Evolutionary conservation across 129 eudicot genomes (phyloP), one percentile per base, ranked within the genome.

Genomic region (Logfia minima): DNA sequence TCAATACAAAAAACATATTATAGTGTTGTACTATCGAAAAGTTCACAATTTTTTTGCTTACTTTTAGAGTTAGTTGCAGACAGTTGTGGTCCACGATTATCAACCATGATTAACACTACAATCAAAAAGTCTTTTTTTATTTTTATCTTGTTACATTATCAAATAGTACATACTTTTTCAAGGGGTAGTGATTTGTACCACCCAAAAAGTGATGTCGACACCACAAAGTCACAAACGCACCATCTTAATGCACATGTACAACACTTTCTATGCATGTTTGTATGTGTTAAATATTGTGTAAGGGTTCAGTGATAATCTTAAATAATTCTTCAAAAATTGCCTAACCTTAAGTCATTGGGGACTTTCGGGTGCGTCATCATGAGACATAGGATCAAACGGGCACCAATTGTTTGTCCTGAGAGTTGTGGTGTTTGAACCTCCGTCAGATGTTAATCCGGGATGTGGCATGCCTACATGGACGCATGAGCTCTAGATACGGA

Each of bases 381-480:
- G 79, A 61, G 71, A 56, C 71, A 26, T 43, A 17, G 85, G 77
- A 62, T 84, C 77, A 76, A 83, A 84, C 4, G 80, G 79, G 68
- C 53, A 53, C 63, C 80, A 79, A 81, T 75, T 76, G 68, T 68
- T 76, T 3, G 85, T 45, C 75, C 76, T 86, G 58, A 92, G 88
- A 70, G 82, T 90, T 51, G 83, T 60, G 69, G 60, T 59, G 35
- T 26, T 80, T 39, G 80, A 74, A 74, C 76, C 64, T 65, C 39
- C 68, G 59, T 80, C 80, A 56, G 53, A 37, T 53, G 79, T 37
- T 41, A 60, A 28, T 79, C 74, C 82, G 28, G 80, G 99, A 92
- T 70, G 92, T 90, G 61, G 96, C 96, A 77, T 94, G 99, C 35
- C 97, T 90, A 82, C 99, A 94, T 37, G 97, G 92, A 37, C 86